phyloP scores from a whole-genome alignment of 164 flowering plant genomes.

The Echeveria elegans region DNA sequence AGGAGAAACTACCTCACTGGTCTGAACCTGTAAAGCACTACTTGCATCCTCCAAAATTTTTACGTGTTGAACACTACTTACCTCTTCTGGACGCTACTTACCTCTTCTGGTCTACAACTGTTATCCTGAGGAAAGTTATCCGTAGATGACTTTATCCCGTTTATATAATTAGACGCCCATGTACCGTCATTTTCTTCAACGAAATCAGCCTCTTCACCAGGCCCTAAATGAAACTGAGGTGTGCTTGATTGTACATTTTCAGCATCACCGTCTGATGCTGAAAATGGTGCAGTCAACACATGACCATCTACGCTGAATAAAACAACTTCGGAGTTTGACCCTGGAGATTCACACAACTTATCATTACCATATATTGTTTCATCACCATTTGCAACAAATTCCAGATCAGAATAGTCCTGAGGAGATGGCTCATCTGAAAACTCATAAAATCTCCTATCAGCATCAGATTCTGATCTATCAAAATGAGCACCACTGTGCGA shows the following conservation, averaged over 20 bases:
- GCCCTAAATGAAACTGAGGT: constrained; percentile 80
- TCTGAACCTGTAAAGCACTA: constrained; percentile 7
- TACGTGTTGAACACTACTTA: constrained; percentile 13
- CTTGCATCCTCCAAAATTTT: constrained; percentile 24
- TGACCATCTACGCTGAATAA: constrained; percentile 91
- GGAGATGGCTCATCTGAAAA: constrained; percentile 49
- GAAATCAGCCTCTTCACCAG: constrained; percentile 57
- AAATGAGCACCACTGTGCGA: constrained; percentile 21
- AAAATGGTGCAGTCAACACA: constrained; percentile 76
- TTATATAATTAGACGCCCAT: constrained; percentile 41
- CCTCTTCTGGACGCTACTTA: constrained; percentile 10
- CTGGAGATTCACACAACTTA: constrained; percentile 38
- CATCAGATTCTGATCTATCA: constrained; percentile 49
- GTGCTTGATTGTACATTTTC: constrained; percentile 49
- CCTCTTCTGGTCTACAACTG: constrained; percentile 7
- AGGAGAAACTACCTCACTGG: constrained; percentile 8
- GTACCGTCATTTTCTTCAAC: constrained; percentile 32
- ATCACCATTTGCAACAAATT: constrained; percentile 42
- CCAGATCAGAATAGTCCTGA: constrained; percentile 31
- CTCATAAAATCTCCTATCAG: constrained; percentile 37
- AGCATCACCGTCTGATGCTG: constrained; percentile 36
- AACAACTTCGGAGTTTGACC: constrained; percentile 60
- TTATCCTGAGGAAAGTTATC: constrained; percentile 15
- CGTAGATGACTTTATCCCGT: constrained; percentile 25
- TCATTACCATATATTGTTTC: constrained; percentile 38